Conservation (phyloP, 2,329 filamentous ascomycete species). For the Paraphaeosphaeria minitans region DNA sequence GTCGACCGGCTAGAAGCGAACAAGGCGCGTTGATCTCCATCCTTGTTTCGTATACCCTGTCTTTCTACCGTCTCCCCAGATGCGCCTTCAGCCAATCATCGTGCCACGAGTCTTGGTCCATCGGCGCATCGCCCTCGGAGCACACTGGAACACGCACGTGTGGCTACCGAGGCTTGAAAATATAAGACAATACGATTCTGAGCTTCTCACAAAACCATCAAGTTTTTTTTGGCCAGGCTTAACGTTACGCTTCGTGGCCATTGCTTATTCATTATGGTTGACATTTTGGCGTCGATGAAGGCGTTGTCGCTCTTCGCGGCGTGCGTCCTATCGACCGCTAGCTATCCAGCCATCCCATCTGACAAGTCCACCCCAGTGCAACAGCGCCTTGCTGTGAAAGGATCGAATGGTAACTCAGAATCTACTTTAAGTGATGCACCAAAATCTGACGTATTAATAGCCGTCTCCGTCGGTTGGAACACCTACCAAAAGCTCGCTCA, state of each 20-base stretch:
- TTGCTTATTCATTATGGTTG: background rate
- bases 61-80: background rate
- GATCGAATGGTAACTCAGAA: conserved; percentile 1
- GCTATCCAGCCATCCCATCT: conserved; percentile 10
- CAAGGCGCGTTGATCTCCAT: conserved; percentile 2
- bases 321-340: conserved; percentile 2
- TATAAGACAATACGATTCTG: background rate
- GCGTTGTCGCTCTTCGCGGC: conserved; percentile 6
- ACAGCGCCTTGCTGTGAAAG: conserved; percentile 12
- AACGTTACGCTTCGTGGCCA: background rate
- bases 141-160: background rate
- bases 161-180: background rate
- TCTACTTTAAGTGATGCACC: background rate
- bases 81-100: background rate
- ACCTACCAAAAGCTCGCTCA: conserved; percentile 56
- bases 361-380: conserved; percentile 14
- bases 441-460: background rate
- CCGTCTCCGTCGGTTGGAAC: conserved; percentile 55
- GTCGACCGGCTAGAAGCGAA: background rate
- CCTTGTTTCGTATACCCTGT: background rate
- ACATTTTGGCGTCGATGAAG: conserved; percentile 1
- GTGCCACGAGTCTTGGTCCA: background rate
- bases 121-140: background rate
- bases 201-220: background rate
- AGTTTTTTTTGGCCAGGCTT: background rate